Evolutionary conservation across 164 flowering plant species (phyloP), one percentile per base, ranked within the genome.

Genomic region (Macadamia integrifolia): DNA sequence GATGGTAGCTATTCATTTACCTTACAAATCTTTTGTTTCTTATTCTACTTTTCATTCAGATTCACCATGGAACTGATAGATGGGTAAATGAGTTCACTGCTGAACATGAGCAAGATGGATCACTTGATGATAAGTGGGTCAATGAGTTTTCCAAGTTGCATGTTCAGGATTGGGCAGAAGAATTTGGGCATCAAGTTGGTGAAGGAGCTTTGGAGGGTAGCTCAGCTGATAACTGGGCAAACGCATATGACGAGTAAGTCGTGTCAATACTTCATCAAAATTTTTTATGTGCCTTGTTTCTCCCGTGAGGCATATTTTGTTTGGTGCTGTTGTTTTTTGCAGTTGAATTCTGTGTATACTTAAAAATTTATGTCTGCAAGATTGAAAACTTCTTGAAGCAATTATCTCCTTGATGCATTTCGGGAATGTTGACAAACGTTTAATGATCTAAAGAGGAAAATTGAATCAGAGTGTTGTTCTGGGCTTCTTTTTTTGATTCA

Each of bases 91-190:
- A 90, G 79, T 94, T 88, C 74, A 29, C 85, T 71, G 48, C 75
- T 56, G 89, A 78, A 75, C 79, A 57, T 29, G 78, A 66, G 74
- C 83, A 76, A 60, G 82, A 75, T 67, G 86, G 77, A 31, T 28
- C 75, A 14, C 76, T 62, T 58, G 88, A 87, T 68, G 89, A 91
- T 69, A 84, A 85, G 72, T 94, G 98, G 99, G 92, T 89, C 28
- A 68, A 84, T 82, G 97, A 92, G 74, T 92, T 94, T 75, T 90
- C 99, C 35, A 90, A 90, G 83, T 79, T 92, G 79, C 71, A 89
- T 75, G 81, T 94, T 60, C 66, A 84, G 67, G 99, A 92, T 69
- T 92, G 97, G 97, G 92, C 64, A 3, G 97, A 92, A 30, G 99
- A 94, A 76, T 94, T 86, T 77, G 90, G 77, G 71, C 82, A 75